phyloP scores from a whole-genome alignment of 805 yeast genomes.

The Yarrowia sp. region DNA sequence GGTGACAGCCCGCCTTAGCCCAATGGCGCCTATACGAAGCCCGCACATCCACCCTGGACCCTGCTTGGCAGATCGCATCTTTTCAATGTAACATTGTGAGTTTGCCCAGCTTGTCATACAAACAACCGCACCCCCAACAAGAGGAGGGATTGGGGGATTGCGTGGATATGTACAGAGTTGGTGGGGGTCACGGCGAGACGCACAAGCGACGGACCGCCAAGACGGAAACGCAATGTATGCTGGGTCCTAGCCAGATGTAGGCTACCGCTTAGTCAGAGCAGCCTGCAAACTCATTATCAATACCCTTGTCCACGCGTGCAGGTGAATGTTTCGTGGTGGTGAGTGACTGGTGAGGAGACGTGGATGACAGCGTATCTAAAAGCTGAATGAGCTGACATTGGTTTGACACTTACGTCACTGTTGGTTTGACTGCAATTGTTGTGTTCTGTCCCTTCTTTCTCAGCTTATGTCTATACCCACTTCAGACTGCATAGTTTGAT shows the following conservation, averaged over 20 bases:
- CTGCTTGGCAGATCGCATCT: conserved; percentile 19
- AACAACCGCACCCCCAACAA: conserved; percentile 3
- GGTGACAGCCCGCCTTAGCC: too few relatives aligned
- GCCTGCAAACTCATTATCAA: conserved; percentile 7
- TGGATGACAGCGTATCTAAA: neutral
- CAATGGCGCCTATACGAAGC: neutral
- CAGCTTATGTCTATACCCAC: too few relatives aligned
- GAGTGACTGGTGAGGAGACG: neutral
- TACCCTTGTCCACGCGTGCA: conserved; percentile 32
- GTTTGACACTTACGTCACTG: neutral
- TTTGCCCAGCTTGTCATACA: neutral
- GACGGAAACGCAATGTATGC: neutral
- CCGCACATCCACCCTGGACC: conserved; percentile 23
- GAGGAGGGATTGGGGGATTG: neutral
- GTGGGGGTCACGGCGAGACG: conserved; percentile 13
- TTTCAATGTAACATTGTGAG: conserved; percentile 12
- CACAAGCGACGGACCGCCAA: conserved; percentile 19
- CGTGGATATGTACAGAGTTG: neutral
- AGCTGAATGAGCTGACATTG: neutral
- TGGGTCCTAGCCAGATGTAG: neutral
- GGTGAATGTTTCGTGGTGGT: conserved; percentile 18
- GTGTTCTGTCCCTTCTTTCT: too few relatives aligned
- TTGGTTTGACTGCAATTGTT: too few relatives aligned
- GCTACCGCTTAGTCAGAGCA: conserved; percentile 4
- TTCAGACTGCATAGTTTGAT: neutral